Evolutionary conservation across 441 rosid species (phyloP).

Genomic region (Jatropha podagrica): DNA sequence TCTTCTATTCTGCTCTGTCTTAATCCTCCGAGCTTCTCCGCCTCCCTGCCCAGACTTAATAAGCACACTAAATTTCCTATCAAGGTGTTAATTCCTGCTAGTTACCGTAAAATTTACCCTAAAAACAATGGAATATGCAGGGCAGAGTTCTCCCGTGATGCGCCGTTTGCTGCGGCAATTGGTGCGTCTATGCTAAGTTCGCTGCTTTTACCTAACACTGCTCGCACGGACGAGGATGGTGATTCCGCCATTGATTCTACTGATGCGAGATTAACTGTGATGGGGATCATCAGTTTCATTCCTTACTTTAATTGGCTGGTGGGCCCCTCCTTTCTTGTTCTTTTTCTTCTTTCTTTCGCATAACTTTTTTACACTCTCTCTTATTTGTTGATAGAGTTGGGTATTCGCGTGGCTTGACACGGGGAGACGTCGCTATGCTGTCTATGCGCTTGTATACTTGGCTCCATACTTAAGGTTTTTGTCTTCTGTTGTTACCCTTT

Average conservation of each 20-base stretch:
- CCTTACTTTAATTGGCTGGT: constrained; percentile 99
- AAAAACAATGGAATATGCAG: constrained; percentile 41
- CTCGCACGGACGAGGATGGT: constrained; percentile 37
- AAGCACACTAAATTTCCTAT: constrained; percentile 21
- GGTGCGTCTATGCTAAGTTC: constrained; percentile 81
- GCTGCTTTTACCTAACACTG: constrained; percentile 51
- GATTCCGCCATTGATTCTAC: constrained; percentile 53
- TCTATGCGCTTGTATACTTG: constrained; percentile 72
- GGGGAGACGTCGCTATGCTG: constrained; percentile 73
- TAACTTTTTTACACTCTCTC: background rate
- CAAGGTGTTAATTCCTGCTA: constrained; percentile 29
- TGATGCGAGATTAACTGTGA: constrained; percentile 74
- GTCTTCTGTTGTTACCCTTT: background rate
- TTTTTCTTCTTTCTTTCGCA: background rate
- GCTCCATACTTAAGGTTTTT: constrained; percentile 83
- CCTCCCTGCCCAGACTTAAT: constrained; percentile 20
- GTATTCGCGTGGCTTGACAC: constrained; percentile 98
- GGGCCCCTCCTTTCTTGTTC: background rate
- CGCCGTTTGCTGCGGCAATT: constrained; percentile 72
- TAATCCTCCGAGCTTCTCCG: constrained; percentile 17
- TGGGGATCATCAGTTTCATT: constrained; percentile 88
- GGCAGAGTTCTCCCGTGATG: constrained; percentile 70
- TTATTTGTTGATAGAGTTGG: constrained; percentile 65
- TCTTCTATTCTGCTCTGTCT: constrained; percentile 18
- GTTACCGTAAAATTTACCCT: background rate